A percentile compares a stretch with the other conserved stretches of the same genome.
Conservation (phyloP, 306 rosid species). For the Medicago lupulina region DNA sequence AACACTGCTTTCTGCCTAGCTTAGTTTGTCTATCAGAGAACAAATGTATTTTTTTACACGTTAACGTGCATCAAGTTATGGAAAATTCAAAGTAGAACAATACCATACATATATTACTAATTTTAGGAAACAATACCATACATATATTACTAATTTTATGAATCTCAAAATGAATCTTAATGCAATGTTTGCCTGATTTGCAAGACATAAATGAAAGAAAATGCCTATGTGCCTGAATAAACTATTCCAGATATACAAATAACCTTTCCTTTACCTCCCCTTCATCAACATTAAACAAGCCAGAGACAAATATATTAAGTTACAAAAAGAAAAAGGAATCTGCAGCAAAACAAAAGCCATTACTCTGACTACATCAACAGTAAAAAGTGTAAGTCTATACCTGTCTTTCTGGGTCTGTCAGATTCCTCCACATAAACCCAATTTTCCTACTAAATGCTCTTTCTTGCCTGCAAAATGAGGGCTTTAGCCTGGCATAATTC, state of each 20-base stretch:
- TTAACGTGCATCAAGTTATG: not conserved
- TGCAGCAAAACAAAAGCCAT: constrained; percentile 10
- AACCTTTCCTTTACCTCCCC: constrained; percentile 20
- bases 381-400: constrained; percentile 40
- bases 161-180: not conserved
- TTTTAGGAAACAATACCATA: not conserved
- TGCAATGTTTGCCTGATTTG: not conserved
- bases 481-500: constrained; percentile 77
- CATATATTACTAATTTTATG: not conserved
- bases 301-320: not conserved
- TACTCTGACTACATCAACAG: not conserved
- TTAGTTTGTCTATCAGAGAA: no score
- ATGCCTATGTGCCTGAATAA: not conserved
- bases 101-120: not conserved
- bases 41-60: no score
- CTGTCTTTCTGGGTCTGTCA: constrained; percentile 82
- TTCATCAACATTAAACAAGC: not conserved
- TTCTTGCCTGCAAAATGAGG: constrained; percentile 70
- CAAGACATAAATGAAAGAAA: no score
- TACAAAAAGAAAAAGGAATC: constrained; percentile 5
- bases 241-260: constrained; percentile 6
- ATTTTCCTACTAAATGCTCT: constrained; percentile 70
- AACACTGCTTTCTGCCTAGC: no score
- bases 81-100: constrained; percentile 22
- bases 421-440: constrained; percentile 75